Percentiles rank a stretch among this genome's conserved stretches.
Evolutionary conservation across 2,329 filamentous ascomycete species (phyloP).

Genomic region (Camillea tinctor): DNA sequence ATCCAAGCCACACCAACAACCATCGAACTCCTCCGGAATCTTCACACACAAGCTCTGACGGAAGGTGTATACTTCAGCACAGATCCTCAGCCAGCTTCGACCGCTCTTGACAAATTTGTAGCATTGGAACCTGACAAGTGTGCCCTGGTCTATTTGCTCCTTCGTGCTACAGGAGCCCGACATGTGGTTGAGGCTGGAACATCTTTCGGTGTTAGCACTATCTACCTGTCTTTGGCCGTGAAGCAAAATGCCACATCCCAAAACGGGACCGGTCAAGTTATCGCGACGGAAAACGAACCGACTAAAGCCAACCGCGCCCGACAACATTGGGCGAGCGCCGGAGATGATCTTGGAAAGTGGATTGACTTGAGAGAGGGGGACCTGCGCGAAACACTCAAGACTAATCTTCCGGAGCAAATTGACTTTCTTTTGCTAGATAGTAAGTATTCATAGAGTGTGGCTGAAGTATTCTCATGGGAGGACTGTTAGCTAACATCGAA

Average conservation of each 20-base stretch:
- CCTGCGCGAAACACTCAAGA: constrained; percentile 53
- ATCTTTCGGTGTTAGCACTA: constrained; percentile 60
- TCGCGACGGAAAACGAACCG: constrained; percentile 60
- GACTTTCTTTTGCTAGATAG: constrained; percentile 61
- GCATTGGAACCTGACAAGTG: constrained; percentile 38
- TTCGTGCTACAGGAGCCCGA: constrained; percentile 46
- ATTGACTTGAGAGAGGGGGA: constrained; percentile 60
- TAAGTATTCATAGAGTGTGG: constrained; percentile 37
- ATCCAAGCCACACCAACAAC: neutral
- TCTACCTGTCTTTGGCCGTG: constrained; percentile 56
- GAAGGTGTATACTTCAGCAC: neutral
- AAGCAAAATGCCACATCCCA: constrained; percentile 41
- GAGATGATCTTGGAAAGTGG: constrained; percentile 44
- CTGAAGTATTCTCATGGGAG: neutral
- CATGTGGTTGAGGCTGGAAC: constrained; percentile 61
- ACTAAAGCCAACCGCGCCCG: constrained; percentile 51
- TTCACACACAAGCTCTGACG: neutral
- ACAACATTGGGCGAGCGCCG: constrained; percentile 53
- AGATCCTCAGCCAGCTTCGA: neutral
- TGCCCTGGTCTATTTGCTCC: constrained; percentile 41
- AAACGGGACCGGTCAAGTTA: constrained; percentile 41
- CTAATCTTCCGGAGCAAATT: constrained; percentile 45
- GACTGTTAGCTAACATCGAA: neutral
- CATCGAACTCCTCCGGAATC: neutral
- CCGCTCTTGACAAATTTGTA: constrained; percentile 43